These are phyloP conservation scores for Stromatinia cepivora DNA, from an alignment of 2,329 filamentous ascomycete species.

Conservation along the genomic window DNA sequence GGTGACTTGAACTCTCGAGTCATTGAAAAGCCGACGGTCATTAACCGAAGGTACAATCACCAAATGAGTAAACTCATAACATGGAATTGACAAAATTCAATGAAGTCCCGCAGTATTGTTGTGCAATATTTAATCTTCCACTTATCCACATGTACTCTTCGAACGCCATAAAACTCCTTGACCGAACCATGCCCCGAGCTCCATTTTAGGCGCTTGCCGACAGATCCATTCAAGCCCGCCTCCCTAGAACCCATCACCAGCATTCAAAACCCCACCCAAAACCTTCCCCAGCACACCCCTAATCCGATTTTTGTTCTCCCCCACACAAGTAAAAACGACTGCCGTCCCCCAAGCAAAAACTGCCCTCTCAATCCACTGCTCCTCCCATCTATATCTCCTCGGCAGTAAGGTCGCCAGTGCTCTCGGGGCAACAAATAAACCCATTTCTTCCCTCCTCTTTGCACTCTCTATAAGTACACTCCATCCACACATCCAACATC, in stretches of 20 bases:
- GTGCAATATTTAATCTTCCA: too few relatives aligned
- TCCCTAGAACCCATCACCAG: neutral
- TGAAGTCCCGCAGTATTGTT: too few relatives aligned
- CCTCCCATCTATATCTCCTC: slow-evolving; percentile 60
- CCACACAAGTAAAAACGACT: slow-evolving; percentile 66
- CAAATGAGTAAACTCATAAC: too few relatives aligned
- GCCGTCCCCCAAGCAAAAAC: slow-evolving; percentile 68
- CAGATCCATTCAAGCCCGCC: neutral
- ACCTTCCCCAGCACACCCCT: slow-evolving; percentile 68
- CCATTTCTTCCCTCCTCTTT: slow-evolving; percentile 69
- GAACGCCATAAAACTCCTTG: too few relatives aligned
- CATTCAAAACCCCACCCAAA: slow-evolving; percentile 39
- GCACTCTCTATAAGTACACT: slow-evolving; percentile 72
- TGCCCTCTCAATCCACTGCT: slow-evolving; percentile 66
- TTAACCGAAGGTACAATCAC: too few relatives aligned
- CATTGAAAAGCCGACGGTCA: too few relatives aligned
- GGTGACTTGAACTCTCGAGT: too few relatives aligned
- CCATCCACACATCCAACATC: slow-evolving; percentile 77
- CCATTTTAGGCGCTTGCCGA: neutral
- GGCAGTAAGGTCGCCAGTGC: slow-evolving; percentile 75
- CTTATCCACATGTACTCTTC: too few relatives aligned
- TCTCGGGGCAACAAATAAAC: slow-evolving; percentile 77
- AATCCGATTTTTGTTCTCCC: slow-evolving; percentile 54
- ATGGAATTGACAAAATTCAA: too few relatives aligned
- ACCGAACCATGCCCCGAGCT: too few relatives aligned